Evolutionary conservation across 2,329 filamentous ascomycete species (phyloP).

Genomic region (Neoscytalidium dimidiatum): DNA sequence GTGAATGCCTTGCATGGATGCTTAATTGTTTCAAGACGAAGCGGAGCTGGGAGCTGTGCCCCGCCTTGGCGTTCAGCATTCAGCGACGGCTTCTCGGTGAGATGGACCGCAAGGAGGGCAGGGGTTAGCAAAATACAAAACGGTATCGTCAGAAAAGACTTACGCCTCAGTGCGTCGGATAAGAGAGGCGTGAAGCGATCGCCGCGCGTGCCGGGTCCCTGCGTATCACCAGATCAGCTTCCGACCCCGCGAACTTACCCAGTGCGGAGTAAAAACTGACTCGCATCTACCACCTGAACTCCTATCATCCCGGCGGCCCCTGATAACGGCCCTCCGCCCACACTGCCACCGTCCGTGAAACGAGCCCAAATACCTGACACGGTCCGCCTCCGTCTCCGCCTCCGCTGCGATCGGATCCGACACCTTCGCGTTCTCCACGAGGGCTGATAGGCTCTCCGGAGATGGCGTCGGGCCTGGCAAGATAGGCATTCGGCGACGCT

Average conservation of each 20-base stretch:
- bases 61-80: background rate
- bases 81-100: background rate
- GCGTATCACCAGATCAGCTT: conserved; percentile 7
- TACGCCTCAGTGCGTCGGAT: background rate
- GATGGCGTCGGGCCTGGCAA: background rate
- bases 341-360: background rate
- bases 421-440: background rate
- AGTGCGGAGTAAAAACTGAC: conserved; percentile 4
- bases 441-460: background rate
- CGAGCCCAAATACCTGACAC: background rate
- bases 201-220: background rate
- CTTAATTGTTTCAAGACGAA: background rate
- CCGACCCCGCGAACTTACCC: conserved; percentile 4
- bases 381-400: conserved; percentile 13
- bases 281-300: background rate
- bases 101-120: background rate
- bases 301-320: background rate
- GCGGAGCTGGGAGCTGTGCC: background rate
- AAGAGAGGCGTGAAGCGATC: background rate
- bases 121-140: background rate
- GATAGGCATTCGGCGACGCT: background rate
- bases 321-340: conserved; percentile 2
- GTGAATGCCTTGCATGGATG: background rate
- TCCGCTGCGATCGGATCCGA: background rate
- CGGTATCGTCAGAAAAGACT: background rate